Conservation (phyloP, 2,329 filamentous ascomycete species). For the Colletotrichum magnum region DNA sequence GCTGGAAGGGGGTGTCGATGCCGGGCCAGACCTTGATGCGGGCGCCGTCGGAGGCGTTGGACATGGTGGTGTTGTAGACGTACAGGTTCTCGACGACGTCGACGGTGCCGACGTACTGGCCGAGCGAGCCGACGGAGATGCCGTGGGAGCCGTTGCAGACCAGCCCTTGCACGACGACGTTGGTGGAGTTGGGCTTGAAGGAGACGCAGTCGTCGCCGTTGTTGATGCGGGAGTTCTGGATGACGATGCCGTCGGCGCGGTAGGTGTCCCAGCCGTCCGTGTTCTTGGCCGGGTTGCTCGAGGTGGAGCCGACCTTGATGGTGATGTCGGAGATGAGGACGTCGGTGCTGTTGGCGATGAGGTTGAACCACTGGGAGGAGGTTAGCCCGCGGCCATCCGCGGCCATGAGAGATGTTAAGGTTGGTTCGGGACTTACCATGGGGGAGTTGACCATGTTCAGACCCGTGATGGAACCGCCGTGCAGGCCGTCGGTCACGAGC, state of each 20-base stretch:
- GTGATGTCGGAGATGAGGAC: constrained; percentile 75
- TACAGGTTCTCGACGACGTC: constrained; percentile 80
- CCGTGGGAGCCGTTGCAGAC: constrained; percentile 79
- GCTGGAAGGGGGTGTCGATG: constrained; percentile 57
- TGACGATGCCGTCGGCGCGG: constrained; percentile 72
- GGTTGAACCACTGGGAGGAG: constrained; percentile 59
- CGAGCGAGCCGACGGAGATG: constrained; percentile 79
- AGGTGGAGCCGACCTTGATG: constrained; percentile 69
- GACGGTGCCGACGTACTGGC: constrained; percentile 74
- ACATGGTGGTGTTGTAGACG: constrained; percentile 72
- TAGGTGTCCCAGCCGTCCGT: constrained; percentile 78
- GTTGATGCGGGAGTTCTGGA: constrained; percentile 75
- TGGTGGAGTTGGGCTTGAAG: constrained; percentile 81
- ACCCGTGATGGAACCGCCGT: constrained; percentile 71
- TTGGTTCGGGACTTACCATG: constrained; percentile 42
- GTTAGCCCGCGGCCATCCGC: constrained; percentile 14
- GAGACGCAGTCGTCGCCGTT: constrained; percentile 81
- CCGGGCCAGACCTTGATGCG: constrained; percentile 84
- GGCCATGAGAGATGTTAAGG: no score
- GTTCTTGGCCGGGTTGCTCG: constrained; percentile 71
- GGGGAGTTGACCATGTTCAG: constrained; percentile 72
- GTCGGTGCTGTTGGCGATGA: constrained; percentile 76
- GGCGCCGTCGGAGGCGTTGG: constrained; percentile 74
- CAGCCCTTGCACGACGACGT: constrained; percentile 77
- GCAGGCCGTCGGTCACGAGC: constrained; percentile 69